Evolutionary conservation across 2,329 filamentous ascomycete genomes (phyloP).

Genomic region (Talaromyces sp.): DNA sequence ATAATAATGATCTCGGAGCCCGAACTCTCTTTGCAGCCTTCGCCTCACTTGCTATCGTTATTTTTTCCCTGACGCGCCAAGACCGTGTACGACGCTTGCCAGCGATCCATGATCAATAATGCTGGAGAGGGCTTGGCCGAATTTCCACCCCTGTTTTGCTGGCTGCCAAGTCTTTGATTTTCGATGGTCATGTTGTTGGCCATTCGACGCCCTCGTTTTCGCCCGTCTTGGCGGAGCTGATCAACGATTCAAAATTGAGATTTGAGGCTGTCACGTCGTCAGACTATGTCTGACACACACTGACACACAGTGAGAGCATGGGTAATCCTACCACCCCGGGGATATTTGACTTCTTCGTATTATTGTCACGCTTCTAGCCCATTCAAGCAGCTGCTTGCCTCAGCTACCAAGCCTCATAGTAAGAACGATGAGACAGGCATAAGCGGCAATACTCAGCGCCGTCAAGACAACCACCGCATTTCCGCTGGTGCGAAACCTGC

Average conservation of each 20-base stretch:
- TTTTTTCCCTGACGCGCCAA: conserved; percentile 37
- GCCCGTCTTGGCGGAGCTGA: conserved; percentile 4
- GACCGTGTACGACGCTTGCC: conserved; percentile 39
- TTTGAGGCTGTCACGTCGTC: neutral
- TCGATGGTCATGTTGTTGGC: neutral
- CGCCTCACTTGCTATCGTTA: conserved; percentile 28
- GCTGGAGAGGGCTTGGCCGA: neutral
- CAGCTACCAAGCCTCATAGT: conserved; percentile 44
- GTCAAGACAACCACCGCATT: conserved; percentile 61
- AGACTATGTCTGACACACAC: neutral
- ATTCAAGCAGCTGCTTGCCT: conserved; percentile 13
- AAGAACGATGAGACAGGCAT: conserved; percentile 54
- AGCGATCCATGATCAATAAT: conserved; percentile 13
- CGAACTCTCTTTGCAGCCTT: neutral
- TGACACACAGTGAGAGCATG: neutral
- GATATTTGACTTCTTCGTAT: neutral
- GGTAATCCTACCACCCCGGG: neutral
- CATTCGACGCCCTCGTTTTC: neutral
- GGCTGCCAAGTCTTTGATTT: neutral
- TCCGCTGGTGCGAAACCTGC: conserved; percentile 60
- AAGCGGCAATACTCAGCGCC: conserved; percentile 57
- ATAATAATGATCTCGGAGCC: neutral
- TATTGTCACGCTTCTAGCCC: neutral
- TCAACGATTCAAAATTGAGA: neutral
- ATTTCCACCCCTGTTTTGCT: neutral